Evolutionary conservation across 352 stramenopile genomes (phyloP).

Genomic region (Phytophthora citrophthora): DNA sequence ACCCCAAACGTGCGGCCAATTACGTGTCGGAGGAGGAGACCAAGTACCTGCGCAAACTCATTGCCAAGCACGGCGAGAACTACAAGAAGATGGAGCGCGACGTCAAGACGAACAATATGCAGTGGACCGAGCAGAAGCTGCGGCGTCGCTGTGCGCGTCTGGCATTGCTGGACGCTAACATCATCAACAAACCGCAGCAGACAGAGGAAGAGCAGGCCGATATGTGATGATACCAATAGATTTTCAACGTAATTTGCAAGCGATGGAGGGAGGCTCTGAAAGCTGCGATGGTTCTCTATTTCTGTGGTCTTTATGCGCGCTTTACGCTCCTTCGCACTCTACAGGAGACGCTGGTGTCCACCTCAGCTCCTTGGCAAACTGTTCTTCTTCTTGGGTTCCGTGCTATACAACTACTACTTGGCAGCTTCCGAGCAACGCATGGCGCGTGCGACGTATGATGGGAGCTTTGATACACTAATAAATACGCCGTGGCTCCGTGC

Average conservation of each 20-base stretch:
- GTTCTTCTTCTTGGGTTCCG: constrained; percentile 14
- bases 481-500: constrained; percentile 48
- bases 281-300: constrained; percentile 39
- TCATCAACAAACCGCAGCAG: constrained; percentile 52
- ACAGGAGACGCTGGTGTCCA: constrained; percentile 24
- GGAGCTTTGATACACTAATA: constrained; percentile 53
- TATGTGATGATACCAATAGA: constrained; percentile 26
- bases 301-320: constrained; percentile 31
- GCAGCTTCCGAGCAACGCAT: constrained; percentile 32
- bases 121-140: constrained; percentile 83
- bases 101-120: constrained; percentile 87
- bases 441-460: constrained; percentile 35
- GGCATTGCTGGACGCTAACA: constrained; percentile 74
- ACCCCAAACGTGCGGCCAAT: constrained; percentile 70
- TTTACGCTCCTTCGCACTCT: constrained; percentile 31
- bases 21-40: constrained; percentile 82
- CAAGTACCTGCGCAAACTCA: constrained; percentile 75
- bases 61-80: constrained; percentile 77
- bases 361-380: constrained; percentile 7
- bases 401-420: constrained; percentile 39
- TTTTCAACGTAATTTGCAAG: constrained; percentile 34
- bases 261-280: constrained; percentile 4
- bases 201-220: constrained; percentile 21
- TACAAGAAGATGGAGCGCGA: constrained; percentile 82
- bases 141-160: constrained; percentile 74